These are phyloP conservation scores for Meredithiella fracta DNA, from an alignment of 2,329 filamentous ascomycete genomes.

Conservation along the genomic window DNA sequence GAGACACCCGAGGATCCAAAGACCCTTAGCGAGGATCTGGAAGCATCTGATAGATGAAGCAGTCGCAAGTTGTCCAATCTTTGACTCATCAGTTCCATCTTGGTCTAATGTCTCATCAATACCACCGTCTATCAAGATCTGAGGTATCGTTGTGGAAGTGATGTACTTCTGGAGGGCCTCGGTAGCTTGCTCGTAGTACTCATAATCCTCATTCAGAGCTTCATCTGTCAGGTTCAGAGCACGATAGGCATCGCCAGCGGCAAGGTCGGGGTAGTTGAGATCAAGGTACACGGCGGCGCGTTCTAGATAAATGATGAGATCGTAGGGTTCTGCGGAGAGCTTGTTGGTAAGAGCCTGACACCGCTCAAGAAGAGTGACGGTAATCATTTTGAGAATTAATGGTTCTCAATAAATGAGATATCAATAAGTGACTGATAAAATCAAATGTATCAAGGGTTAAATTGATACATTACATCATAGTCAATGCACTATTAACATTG, in stretches of 20 bases:
- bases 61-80: constrained; percentile 23
- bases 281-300: constrained; percentile 55
- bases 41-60: constrained; percentile 33
- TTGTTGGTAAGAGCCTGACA: constrained; percentile 41
- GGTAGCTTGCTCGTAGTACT: constrained; percentile 58
- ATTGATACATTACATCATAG: too few species aligned
- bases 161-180: constrained; percentile 30
- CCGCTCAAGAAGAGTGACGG: constrained; percentile 28
- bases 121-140: constrained; percentile 30
- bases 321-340: constrained; percentile 37
- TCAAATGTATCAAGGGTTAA: too few species aligned
- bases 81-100: neutral
- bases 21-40: constrained; percentile 39
- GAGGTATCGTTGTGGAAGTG: constrained; percentile 23
- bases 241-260: constrained; percentile 76
- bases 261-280: constrained; percentile 77
- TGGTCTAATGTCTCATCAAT: constrained; percentile 21
- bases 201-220: constrained; percentile 58
- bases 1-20: constrained; percentile 50
- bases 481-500: too few species aligned
- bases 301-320: constrained; percentile 48
- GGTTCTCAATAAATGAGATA: neutral
- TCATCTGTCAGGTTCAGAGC: constrained; percentile 79
- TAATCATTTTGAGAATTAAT: neutral
- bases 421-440: neutral